Conservation (phyloP, 2,329 filamentous ascomycete genomes). For the Penicillium sp. region DNA sequence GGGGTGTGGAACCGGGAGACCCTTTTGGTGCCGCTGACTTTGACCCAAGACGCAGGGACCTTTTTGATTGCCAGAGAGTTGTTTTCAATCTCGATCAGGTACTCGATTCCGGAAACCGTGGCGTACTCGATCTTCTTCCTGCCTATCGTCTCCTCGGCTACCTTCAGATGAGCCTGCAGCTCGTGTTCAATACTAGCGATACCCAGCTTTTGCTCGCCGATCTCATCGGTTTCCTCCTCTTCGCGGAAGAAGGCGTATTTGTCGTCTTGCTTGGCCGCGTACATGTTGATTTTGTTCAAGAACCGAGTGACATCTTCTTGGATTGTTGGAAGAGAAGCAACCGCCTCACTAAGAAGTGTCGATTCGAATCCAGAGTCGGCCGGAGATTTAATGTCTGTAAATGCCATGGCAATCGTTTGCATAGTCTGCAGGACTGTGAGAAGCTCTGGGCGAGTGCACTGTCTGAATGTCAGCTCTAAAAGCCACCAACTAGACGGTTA, state of each 20-base stretch:
- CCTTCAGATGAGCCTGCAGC: constrained; percentile 67
- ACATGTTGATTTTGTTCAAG: constrained; percentile 77
- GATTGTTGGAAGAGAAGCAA: constrained; percentile 72
- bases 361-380: constrained; percentile 69
- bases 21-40: constrained; percentile 92
- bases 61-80: constrained; percentile 64
- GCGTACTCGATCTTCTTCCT: constrained; percentile 71
- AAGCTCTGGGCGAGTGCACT: constrained; percentile 81
- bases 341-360: constrained; percentile 61
- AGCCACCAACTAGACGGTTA: background rate
- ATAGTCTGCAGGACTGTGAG: constrained; percentile 78
- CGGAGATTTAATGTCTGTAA: constrained; percentile 59
- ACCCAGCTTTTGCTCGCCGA: constrained; percentile 79
- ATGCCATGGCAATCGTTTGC: constrained; percentile 74
- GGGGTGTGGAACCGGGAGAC: constrained; percentile 91
- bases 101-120: constrained; percentile 86
- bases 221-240: constrained; percentile 78
- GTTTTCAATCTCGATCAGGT: constrained; percentile 87
- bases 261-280: constrained; percentile 79
- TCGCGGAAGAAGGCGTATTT: constrained; percentile 93
- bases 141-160: constrained; percentile 66
- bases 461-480: constrained; percentile 13
- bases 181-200: constrained; percentile 92
- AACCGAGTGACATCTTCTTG: constrained; percentile 65
- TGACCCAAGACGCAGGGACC: constrained; percentile 89